Evolutionary conservation across 257 asterid genomes (phyloP), one percentile per base, ranked within the genome.

Genomic region (Plantago elongata): DNA sequence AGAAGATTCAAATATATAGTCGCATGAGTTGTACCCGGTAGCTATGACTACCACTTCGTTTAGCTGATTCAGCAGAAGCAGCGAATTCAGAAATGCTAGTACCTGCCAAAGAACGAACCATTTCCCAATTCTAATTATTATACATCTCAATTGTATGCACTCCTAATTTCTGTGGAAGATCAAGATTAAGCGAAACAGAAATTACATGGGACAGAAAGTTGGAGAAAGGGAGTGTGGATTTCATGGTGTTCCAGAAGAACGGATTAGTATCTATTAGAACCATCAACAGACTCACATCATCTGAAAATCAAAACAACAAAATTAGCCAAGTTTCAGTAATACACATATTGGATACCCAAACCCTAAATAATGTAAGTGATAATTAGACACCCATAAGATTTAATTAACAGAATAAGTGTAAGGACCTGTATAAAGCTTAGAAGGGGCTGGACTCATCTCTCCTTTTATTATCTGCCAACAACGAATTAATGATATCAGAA

Each of bases 21-120:
- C 82, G 37, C 95, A 88, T 9, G 87, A 86, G 80, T 78, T 84
- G 73, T 64, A 74, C 57, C 98, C 96, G 29, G 92, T 72, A 9
- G 98, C 96, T 50, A 91, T 83, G 54, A 88, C 94, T 51, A 91
- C 96, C 56, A 91, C 92, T 62, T 88, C 89, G 69, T 91, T 91
- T 63, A 88, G 76, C 70, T 88, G 94, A 72, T 86, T 88, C 74
- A 91, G 71, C 51, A 91, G 18, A 57, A 86, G 77, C 72, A 86
- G 74, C 0, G 95, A 81, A 79, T 91, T 86, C 86, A 88, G 73
- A 65, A 86, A 88, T 58, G 96, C 81, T 74, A 91, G 75, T 1
- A 82, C 94, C 98, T 91, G 79, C 65, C 16, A 45, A 22, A 45
- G 2, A 42, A 69, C 45, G 66, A 4, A 2, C 3, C 9, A 49